Percentiles rank a stretch among this genome's conserved stretches.
phyloP scores from a whole-genome alignment of 2,329 filamentous ascomycete species.

The Periconia sp. region DNA sequence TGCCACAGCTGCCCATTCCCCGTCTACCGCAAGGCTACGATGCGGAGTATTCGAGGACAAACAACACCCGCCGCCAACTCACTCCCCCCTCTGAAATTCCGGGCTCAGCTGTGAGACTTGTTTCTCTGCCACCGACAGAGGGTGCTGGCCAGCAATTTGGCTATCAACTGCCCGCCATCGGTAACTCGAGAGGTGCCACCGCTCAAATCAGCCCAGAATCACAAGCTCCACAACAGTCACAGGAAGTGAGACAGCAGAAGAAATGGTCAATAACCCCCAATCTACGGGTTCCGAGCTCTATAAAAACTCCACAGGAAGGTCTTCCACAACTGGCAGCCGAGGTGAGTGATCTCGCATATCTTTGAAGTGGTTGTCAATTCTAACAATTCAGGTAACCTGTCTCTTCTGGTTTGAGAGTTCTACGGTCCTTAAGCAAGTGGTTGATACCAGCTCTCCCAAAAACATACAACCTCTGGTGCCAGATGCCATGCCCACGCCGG shows the following conservation, averaged over 20 bases:
- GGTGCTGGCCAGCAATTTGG: constrained; percentile 32
- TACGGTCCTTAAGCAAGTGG: constrained; percentile 73
- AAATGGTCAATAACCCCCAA: constrained; percentile 39
- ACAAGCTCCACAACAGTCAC: constrained; percentile 13
- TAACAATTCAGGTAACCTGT: constrained; percentile 73
- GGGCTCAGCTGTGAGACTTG: constrained; percentile 34
- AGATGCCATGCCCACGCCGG: constrained; percentile 74
- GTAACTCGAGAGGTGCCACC: constrained; percentile 34
- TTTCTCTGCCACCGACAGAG: constrained; percentile 30
- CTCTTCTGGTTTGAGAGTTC: constrained; percentile 97
- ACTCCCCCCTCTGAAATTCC: constrained; percentile 36
- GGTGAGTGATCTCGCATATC: constrained; percentile 23
- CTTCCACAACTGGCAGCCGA: constrained; percentile 45
- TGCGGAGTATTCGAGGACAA: constrained; percentile 20
- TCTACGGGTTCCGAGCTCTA: constrained; percentile 38
- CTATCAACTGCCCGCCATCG: constrained; percentile 39
- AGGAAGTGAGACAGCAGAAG: constrained; percentile 26
- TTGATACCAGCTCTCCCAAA: constrained; percentile 56
- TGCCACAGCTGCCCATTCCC: constrained; percentile 28
- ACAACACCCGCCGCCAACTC: constrained; percentile 30
- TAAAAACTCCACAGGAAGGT: constrained; percentile 42
- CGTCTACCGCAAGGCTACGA: constrained; percentile 20
- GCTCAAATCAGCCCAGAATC: constrained; percentile 26
- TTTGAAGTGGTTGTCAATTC: constrained; percentile 1
- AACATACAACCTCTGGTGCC: constrained; percentile 60